Evolutionary conservation across 306 rosid genomes (phyloP).

Genomic region (Notholithocarpus densiflorus): DNA sequence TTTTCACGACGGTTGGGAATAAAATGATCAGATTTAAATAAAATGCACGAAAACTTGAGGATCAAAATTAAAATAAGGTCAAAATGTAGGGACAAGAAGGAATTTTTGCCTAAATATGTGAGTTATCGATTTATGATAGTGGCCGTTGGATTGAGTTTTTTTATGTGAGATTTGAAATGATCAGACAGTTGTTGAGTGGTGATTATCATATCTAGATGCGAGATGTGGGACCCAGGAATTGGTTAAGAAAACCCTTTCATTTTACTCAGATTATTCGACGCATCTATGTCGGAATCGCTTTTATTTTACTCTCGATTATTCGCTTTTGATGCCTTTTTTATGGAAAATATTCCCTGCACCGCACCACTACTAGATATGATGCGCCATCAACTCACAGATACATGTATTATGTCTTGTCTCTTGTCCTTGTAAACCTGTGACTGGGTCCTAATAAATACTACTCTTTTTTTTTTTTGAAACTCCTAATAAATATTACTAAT

Average conservation of each 20-base stretch:
- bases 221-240: not conserved
- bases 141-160: constrained; percentile 2
- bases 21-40: too few species aligned
- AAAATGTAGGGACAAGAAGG: too few species aligned
- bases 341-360: not conserved
- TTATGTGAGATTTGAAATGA: too few species aligned
- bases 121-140: not conserved
- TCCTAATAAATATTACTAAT: not conserved
- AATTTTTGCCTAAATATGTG: too few species aligned
- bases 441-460: not conserved
- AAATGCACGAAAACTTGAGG: too few species aligned
- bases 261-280: not conserved
- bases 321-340: not conserved
- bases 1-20: too few species aligned
- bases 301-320: not conserved
- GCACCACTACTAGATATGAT: not conserved
- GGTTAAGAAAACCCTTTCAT: too few species aligned
- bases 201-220: not conserved
- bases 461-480: too few species aligned
- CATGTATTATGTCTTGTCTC: too few species aligned
- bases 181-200: not conserved
- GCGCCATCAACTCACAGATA: not conserved
- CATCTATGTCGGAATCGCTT: constrained; percentile 21
- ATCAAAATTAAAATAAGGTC: too few species aligned
- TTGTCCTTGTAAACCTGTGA: too few species aligned